Base-by-base conservation (phyloP, 192 early-diverging fungal genomes). In the Podila clonocystis region DNA sequence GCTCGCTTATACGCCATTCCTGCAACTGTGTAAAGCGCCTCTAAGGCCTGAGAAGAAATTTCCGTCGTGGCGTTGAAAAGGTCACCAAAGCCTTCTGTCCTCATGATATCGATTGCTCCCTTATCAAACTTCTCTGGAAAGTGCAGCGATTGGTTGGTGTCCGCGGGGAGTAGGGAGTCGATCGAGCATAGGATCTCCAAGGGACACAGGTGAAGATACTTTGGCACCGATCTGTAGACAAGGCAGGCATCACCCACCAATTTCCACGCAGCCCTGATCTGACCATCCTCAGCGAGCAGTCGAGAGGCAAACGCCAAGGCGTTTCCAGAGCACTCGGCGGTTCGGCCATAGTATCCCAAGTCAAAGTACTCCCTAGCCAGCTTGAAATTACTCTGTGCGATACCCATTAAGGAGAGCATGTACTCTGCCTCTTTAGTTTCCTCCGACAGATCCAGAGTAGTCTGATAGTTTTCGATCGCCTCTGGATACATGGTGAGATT, bases 281-380 rank as follows among this genome's bases (percentile, higher is more conserved):
- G 63, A 8, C 69, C 62, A 33, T 79, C 64, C 41, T 68, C 17
- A 3, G 72, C 49, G 29, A 80, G n/a, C 22, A 80, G 50, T 50
- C 68, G 70, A 24, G n/a, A 52, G 6, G 59, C 68, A 58, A 31
- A 73, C 15, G 74, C 50, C 8, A 93, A 70, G 9, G 88, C 91
- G 24, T 76, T 68, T 5, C 79, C 78, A 60, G 83, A 82, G 9
- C 86, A 87, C 29, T 91, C 91, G 17, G 88, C 88, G 26, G 84
- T 84, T 38, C 92, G 91, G 0, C 88, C 93, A 82, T 89, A 91
- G 59, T 91, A 86, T 24, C 94, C 94, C 26, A 85, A 84, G 19
- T 86, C 79, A 58, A 85, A 88, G 50, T 85, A 84, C 49, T 91
- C 87, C 29, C 72, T 86, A 36, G 76, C 85, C 41, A 80, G 78